phyloP scores from a whole-genome alignment of 331 rosid genomes.

The Cydonia oblonga region DNA sequence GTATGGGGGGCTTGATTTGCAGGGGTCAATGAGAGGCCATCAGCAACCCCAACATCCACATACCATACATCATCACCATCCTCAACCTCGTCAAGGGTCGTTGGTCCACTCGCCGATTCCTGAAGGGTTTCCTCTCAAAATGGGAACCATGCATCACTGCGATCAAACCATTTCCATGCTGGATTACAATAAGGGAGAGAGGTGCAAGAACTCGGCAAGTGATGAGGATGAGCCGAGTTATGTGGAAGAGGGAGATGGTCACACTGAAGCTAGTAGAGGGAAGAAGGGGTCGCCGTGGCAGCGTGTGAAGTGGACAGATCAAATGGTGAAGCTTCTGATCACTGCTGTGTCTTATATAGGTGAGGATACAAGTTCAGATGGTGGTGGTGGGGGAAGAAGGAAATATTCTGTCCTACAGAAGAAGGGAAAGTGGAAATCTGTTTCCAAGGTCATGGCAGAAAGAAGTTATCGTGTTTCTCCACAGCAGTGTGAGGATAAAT shows the following conservation, averaged over 20 bases:
- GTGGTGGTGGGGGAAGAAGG: slow-evolving; percentile 49
- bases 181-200: slow-evolving; percentile 57
- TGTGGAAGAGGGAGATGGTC: slow-evolving; percentile 58
- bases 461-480: slow-evolving; percentile 83
- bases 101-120: slow-evolving; percentile 36
- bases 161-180: slow-evolving; percentile 42
- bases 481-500: slow-evolving; percentile 94
- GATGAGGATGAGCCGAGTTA: slow-evolving; percentile 72
- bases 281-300: slow-evolving; percentile 72
- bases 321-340: slow-evolving; percentile 85
- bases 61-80: slow-evolving; percentile 36
- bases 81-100: slow-evolving; percentile 44
- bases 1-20: slow-evolving; percentile 68
- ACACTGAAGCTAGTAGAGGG: slow-evolving; percentile 39
- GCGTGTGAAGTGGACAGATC: slow-evolving; percentile 90
- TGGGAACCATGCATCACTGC: slow-evolving; percentile 44
- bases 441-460: slow-evolving; percentile 90
- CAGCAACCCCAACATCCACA: slow-evolving; percentile 40
- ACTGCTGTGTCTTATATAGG: slow-evolving; percentile 78
- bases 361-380: slow-evolving; percentile 43
- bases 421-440: slow-evolving; percentile 87
- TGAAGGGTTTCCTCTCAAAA: slow-evolving; percentile 49
- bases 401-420: slow-evolving; percentile 57
- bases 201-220: slow-evolving; percentile 55
- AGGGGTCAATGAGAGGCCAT: slow-evolving; percentile 44